Percentiles rank a stretch among this genome's conserved stretches.
phyloP scores from a whole-genome alignment of 2,329 filamentous ascomycete species.

The Botrytis squamosa region DNA sequence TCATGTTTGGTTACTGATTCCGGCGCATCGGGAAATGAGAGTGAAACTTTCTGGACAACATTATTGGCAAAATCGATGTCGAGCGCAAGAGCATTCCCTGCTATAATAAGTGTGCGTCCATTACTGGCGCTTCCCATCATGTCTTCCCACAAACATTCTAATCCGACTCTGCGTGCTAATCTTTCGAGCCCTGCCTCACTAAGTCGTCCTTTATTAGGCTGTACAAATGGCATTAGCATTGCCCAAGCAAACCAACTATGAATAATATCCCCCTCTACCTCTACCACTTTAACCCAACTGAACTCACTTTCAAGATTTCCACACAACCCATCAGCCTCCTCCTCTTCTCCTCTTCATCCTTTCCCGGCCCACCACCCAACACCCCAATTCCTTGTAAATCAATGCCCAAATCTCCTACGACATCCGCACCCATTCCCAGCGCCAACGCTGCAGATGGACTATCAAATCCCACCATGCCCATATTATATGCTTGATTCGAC shows the following conservation, averaged over 20 bases:
- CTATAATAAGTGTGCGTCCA: conserved; percentile 59
- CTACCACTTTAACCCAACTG: not conserved
- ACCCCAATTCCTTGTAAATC: conserved; percentile 28
- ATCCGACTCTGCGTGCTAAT: conserved; percentile 64
- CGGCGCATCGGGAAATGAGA: conserved; percentile 61
- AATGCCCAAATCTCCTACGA: conserved; percentile 50
- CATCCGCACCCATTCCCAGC: conserved; percentile 50
- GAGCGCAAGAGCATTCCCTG: conserved; percentile 58
- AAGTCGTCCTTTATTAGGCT: conserved; percentile 57
- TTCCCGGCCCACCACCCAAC: conserved; percentile 29
- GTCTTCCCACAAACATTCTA: conserved; percentile 62
- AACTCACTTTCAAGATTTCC: conserved; percentile 37
- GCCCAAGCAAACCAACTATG: conserved; percentile 29
- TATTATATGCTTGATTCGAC: conserved; percentile 49
- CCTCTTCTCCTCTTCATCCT: conserved; percentile 52
- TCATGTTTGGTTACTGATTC: conserved; percentile 59
- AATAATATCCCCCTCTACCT: not conserved
- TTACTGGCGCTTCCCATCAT: conserved; percentile 47
- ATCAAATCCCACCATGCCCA: conserved; percentile 51
- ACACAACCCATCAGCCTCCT: conserved; percentile 43
- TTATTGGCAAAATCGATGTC: conserved; percentile 63
- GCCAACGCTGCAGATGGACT: conserved; percentile 63
- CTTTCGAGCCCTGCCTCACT: conserved; percentile 74
- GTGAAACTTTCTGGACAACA: conserved; percentile 59
- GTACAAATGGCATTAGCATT: conserved; percentile 26